These are phyloP conservation scores for Globisporangium takayamanum DNA, from an alignment of 352 stramenopile genomes.

Conservation along the genomic window DNA sequence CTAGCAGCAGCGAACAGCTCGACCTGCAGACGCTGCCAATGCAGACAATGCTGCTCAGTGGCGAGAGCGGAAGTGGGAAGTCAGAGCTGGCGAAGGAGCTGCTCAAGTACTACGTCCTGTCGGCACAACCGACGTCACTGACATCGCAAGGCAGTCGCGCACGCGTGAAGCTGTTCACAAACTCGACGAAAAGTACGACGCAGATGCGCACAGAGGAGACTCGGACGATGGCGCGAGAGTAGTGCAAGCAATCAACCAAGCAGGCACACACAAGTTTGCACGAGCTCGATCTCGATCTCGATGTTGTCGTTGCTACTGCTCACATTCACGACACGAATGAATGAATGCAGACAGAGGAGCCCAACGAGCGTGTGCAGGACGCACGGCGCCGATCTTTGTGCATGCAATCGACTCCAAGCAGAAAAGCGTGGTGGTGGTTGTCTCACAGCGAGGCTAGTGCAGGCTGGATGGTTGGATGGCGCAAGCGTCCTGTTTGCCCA, in stretches of 20 bases:
- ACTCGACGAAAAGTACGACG: conserved; percentile 77
- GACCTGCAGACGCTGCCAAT: background rate
- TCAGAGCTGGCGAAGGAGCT: conserved; percentile 73
- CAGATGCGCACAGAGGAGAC: conserved; percentile 78
- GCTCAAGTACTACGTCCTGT: conserved; percentile 70
- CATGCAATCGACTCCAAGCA: background rate
- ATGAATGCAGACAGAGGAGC: too few relatives aligned
- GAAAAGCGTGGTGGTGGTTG: background rate
- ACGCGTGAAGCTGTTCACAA: conserved; percentile 66
- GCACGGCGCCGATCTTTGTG: too few relatives aligned
- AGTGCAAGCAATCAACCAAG: too few relatives aligned
- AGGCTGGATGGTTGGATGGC: background rate
- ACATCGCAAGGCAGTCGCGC: conserved; percentile 10
- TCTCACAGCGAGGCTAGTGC: background rate
- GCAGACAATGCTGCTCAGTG: conserved; percentile 43
- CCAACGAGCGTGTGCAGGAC: too few relatives aligned
- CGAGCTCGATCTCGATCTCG: background rate
- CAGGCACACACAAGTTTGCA: too few relatives aligned
- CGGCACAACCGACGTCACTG: conserved; percentile 32
- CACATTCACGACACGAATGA: background rate
- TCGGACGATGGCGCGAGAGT: conserved; percentile 38
- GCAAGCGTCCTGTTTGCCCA: background rate
- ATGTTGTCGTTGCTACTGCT: background rate
- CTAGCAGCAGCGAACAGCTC: conserved; percentile 1
- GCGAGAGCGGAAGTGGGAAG: conserved; percentile 71